These are phyloP conservation scores for Starmerella bacillaris DNA, from an alignment of 805 yeast genomes.

Conservation along the genomic window DNA sequence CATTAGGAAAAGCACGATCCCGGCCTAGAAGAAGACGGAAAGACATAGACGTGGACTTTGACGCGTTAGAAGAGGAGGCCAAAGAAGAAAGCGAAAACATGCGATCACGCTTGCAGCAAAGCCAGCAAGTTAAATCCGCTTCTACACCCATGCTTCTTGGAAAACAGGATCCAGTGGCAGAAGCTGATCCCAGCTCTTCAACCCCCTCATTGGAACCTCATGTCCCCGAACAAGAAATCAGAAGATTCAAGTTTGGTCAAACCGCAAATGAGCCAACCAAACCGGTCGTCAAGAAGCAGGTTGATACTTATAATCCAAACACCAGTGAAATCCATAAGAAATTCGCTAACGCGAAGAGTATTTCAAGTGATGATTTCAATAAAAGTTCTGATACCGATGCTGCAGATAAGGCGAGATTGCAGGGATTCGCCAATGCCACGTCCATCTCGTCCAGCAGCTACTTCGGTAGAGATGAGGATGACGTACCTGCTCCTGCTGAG, in stretches of 20 bases:
- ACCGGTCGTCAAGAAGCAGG: constrained; percentile 19
- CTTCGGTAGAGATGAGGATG: constrained; percentile 66
- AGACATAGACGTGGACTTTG: constrained; percentile 35
- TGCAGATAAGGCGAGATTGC: constrained; percentile 51
- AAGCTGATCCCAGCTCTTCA: background rate
- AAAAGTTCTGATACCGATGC: constrained; percentile 70
- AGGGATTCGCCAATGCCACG: constrained; percentile 67
- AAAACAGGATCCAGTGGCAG: constrained; percentile 5
- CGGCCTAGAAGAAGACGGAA: constrained; percentile 17
- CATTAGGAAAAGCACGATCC: constrained; percentile 12
- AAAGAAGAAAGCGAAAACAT: constrained; percentile 52
- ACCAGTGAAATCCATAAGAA: constrained; percentile 28
- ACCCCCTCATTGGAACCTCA: too few relatives aligned
- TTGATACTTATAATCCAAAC: constrained; percentile 30
- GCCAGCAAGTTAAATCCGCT: background rate
- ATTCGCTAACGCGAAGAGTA: constrained; percentile 80
- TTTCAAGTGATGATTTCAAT: constrained; percentile 93
- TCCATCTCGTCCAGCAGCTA: constrained; percentile 84
- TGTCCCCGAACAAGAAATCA: constrained; percentile 12
- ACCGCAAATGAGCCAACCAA: constrained; percentile 15
- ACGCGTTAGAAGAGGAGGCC: constrained; percentile 60
- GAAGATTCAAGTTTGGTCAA: constrained; percentile 18
- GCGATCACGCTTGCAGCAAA: background rate
- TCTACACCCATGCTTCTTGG: constrained; percentile 3
- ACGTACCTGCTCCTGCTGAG: constrained; percentile 19